Conservation (phyloP, 306 rosid genomes). For the Pachyrhizus erosus region DNA sequence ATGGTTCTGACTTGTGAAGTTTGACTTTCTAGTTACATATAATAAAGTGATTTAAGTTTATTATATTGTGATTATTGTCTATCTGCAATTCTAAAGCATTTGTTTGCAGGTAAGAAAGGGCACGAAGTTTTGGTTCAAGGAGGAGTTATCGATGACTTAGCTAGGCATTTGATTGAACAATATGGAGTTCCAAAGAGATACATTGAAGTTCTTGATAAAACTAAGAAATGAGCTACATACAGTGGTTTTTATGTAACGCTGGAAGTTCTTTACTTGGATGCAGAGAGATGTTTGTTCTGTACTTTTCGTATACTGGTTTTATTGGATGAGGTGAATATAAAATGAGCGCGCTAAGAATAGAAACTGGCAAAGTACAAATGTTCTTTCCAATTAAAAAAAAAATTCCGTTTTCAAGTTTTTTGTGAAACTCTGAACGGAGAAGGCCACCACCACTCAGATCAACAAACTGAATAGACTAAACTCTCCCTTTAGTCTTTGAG, state of each 20-base stretch:
- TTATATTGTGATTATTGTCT: not conserved
- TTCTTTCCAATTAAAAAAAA: conserved; percentile 16
- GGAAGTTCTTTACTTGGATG: conserved; percentile 9
- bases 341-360: conserved; percentile 1
- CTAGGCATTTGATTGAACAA: conserved; percentile 83
- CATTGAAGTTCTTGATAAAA: conserved; percentile 92
- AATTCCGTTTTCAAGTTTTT: not conserved
- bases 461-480: not conserved
- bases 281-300: conserved; percentile 33
- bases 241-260: conserved; percentile 14
- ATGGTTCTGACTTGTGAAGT: not conserved
- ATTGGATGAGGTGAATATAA: conserved; percentile 30
- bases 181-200: conserved; percentile 90
- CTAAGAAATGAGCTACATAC: conserved; percentile 57
- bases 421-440: not conserved
- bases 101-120: conserved; percentile 85
- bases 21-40: not conserved
- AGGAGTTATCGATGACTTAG: conserved; percentile 87
- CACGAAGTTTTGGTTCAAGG: conserved; percentile 91
- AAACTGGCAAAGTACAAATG: conserved; percentile 26
- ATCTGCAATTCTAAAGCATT: not conserved
- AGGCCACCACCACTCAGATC: not conserved
- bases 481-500: not conserved
- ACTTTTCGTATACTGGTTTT: not conserved
- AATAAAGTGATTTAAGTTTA: not conserved